These are phyloP conservation scores for Eruca vesicaria DNA, from an alignment of 441 rosid species.

Conservation along the genomic window DNA sequence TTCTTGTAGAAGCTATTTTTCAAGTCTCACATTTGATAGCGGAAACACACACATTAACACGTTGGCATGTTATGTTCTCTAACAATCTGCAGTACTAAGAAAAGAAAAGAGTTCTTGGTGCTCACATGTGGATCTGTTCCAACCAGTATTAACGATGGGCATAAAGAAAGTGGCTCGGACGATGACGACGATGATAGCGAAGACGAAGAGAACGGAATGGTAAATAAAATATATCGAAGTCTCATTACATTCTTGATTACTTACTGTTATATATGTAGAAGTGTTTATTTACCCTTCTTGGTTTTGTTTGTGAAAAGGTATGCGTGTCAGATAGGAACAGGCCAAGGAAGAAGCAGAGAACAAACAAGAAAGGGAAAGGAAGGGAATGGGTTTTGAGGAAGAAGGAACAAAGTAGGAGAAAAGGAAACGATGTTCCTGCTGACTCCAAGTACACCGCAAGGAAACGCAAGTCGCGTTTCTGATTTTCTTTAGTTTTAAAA, in stretches of 20 bases:
- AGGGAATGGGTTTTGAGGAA: constrained; percentile 80
- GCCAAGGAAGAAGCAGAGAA: constrained; percentile 77
- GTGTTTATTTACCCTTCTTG: not conserved
- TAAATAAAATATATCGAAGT: constrained; percentile 18
- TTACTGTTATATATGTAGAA: not conserved
- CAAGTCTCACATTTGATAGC: not conserved
- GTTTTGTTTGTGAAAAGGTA: constrained; percentile 39
- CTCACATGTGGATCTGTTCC: constrained; percentile 78
- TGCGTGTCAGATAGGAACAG: constrained; percentile 66
- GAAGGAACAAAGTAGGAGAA: constrained; percentile 86
- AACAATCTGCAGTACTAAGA: constrained; percentile 61
- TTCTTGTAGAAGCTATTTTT: not conserved
- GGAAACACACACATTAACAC: not conserved
- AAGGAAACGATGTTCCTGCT: constrained; percentile 71
- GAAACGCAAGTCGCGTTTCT: constrained; percentile 78
- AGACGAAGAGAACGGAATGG: constrained; percentile 65
- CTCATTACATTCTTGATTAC: not conserved
- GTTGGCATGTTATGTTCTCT: not conserved
- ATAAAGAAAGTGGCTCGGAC: constrained; percentile 61
- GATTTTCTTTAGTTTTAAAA: constrained; percentile 19
- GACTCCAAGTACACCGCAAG: constrained; percentile 82
- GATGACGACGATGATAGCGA: constrained; percentile 52
- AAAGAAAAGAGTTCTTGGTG: constrained; percentile 82
- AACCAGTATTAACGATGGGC: constrained; percentile 46
- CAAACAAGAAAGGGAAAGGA: constrained; percentile 60